Evolutionary conservation across 2,329 filamentous ascomycete species (phyloP), one percentile per base, ranked within the genome.

Genomic region (Knufia petricola): DNA sequence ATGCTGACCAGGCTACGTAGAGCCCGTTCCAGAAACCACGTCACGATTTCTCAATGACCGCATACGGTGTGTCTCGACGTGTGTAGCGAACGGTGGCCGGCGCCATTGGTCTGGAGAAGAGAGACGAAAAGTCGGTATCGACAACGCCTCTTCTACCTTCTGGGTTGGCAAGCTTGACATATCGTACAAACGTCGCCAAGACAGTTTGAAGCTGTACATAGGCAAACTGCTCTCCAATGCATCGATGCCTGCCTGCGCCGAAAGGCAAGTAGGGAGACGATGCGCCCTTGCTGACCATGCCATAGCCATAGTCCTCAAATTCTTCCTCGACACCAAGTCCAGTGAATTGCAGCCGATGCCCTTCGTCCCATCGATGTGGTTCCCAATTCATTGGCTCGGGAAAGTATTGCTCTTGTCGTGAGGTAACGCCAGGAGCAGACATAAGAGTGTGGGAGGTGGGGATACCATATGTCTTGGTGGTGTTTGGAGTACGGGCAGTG

Each of bases 191-290:
- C 50, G 81, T 81, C 44, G 82, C 87, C 10, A 83, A 72, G 57
- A 96, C 94, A 38, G 87, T 88, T 64, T 89, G 84, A 54, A 96
- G 74, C 70, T 96, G 90, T 50, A 94, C 76, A 64, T 94, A 94
- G 58, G 90, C 90, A 66, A 95, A 96, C 62, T 95, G 87, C 74
- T 96, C 90, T 56, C 90, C 90, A 62, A 96, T 95, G 69, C 90
- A 96, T 57, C 90, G 77, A 69, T 96, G 90, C 58, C 90, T 77
- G 36, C 90, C 90, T 24, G 89, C 90, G 50, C 90, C 90, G 63
- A 96, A 96, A 1, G 90, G 90, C 41, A 96, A 78, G 66, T 95
- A 96, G 0, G 90, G 89, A 46, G 85, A 94, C 51, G 79, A 80
- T 12, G 87, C 83, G 49, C 90, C 90, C 74, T 95, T 95, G 75